Evolutionary conservation across 148 eudicot species (phyloP), one percentile per base, ranked within the genome.

Genomic region (Cornus kousa): DNA sequence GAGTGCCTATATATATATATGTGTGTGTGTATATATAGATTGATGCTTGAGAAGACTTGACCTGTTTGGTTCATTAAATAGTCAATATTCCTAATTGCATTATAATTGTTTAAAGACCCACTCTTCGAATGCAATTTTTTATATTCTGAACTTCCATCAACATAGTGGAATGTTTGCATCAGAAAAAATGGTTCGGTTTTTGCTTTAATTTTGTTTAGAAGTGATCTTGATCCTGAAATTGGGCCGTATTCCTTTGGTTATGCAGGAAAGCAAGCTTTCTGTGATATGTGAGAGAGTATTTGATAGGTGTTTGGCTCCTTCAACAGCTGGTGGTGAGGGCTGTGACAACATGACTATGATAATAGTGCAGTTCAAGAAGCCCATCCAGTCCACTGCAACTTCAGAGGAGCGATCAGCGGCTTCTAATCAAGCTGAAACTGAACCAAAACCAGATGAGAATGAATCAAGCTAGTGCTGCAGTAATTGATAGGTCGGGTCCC

Each of bases 261-360:
- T 85, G 87, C 91, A 96, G 98, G 98, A 94, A 83, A 89, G 71
- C 71, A 94, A 94, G 86, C 97, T 96, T n/a, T 96, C 99, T 9
- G 79, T 31, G 9, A 89, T 94, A 35, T 96, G 99, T 71, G 99
- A 94, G 82, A 91, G 82, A 86, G 95, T 90, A 16, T 85, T 94
- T 33, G 97, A 94, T 73, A 79, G 91, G 81, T 92, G 97, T 74
- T 78, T 96, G 76, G 99, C 99, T 66, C 99, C 99, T 50, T 88
- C 98, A 43, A 94, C 99, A 14, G 92, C 95, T 60, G 90, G 88
- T 12, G 99, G 99, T 12, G 99, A 96, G 80, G 99, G 99, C 24
- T 96, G 99, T 43, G 99, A 96, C 77, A 96, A 96, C 87, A 96
- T 96, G 99, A 96, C 99, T n/a, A 94, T 96, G 97, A 87, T 96